Conservation (phyloP, 495 filamentous ascomycete genomes). For the Lophium mytilinum region DNA sequence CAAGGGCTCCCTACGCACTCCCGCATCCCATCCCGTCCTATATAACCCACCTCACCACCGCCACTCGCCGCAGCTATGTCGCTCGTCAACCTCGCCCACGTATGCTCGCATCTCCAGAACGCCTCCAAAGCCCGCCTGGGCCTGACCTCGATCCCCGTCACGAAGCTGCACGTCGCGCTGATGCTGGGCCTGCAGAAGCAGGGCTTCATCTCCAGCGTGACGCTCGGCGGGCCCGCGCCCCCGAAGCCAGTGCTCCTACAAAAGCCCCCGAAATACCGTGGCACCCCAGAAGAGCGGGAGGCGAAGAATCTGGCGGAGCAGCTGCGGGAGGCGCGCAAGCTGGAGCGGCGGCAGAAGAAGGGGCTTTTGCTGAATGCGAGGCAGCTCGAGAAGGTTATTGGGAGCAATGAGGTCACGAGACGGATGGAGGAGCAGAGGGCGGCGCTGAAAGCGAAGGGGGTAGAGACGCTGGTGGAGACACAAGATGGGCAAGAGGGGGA, state of each 20-base stretch:
- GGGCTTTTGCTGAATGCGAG: too few species aligned
- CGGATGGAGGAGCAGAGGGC: too few species aligned
- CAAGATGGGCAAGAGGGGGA: too few species aligned
- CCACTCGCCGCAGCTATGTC: slow-evolving; percentile 54
- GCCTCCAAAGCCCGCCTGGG: slow-evolving; percentile 76
- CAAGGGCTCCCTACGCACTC: slow-evolving; percentile 1
- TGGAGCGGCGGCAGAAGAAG: too few species aligned
- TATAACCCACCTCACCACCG: slow-evolving; percentile 10
- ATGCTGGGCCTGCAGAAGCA: slow-evolving; percentile 69
- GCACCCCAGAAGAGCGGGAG: neutral
- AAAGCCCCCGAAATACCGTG: neutral
- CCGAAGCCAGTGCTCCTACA: slow-evolving; percentile 18
- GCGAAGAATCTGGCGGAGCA: slow-evolving; percentile 7
- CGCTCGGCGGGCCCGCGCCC: slow-evolving; percentile 55
- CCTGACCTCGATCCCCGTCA: slow-evolving; percentile 76
- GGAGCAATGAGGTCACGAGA: too few species aligned
- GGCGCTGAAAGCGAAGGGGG: too few species aligned
- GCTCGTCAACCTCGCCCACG: slow-evolving; percentile 67
- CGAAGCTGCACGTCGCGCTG: slow-evolving; percentile 70
- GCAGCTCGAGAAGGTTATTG: too few species aligned
- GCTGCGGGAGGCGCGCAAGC: neutral
- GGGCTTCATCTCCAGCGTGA: slow-evolving; percentile 76
- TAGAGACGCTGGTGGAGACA: too few species aligned
- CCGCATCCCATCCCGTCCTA: neutral
- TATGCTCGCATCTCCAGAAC: slow-evolving; percentile 93